phyloP scores from a whole-genome alignment of 129 eudicot species.

The Artemisia tridentata region DNA sequence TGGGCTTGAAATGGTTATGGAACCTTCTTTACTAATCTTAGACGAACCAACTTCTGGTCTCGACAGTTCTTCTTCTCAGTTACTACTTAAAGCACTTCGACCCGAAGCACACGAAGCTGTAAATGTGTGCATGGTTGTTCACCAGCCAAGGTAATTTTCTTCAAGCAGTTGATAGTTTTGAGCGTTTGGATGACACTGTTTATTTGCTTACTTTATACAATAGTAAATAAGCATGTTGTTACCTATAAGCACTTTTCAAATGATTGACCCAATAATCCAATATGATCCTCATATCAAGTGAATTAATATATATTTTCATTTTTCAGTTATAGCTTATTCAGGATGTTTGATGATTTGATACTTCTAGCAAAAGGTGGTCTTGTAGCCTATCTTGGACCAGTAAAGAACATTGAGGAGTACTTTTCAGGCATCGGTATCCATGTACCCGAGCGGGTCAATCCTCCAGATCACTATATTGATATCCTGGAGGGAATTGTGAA shows the following conservation, averaged over 20 bases:
- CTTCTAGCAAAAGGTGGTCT: conserved; percentile 98
- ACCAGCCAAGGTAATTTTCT: conserved; percentile 82
- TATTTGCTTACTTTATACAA: no score
- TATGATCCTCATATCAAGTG: conserved; percentile 6
- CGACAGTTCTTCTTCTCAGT: conserved; percentile 88
- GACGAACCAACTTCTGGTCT: conserved; percentile 98
- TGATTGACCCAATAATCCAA: conserved; percentile 1
- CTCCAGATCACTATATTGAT: conserved; percentile 86
- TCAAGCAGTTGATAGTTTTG: no score
- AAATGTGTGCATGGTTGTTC: conserved; percentile 89
- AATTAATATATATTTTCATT: conserved; percentile 14
- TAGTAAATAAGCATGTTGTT: conserved; percentile 1
- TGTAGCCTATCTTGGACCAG: conserved; percentile 80
- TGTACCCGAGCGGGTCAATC: conserved; percentile 85
- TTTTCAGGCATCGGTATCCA: conserved; percentile 71
- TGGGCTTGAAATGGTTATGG: conserved; percentile 98
- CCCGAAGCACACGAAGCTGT: conserved; percentile 97
- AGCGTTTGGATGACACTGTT: no score
- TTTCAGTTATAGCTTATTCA: conserved; percentile 86
- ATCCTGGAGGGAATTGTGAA: conserved; percentile 77
- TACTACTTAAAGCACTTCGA: conserved; percentile 90
- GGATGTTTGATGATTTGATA: conserved; percentile 90
- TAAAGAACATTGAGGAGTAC: conserved; percentile 75
- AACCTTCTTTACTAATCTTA: conserved; percentile 83
- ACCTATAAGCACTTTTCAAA: background rate